Base-by-base conservation (phyloP, 2,329 filamentous ascomycete genomes). In the Cladobotryum mycophilum region DNA sequence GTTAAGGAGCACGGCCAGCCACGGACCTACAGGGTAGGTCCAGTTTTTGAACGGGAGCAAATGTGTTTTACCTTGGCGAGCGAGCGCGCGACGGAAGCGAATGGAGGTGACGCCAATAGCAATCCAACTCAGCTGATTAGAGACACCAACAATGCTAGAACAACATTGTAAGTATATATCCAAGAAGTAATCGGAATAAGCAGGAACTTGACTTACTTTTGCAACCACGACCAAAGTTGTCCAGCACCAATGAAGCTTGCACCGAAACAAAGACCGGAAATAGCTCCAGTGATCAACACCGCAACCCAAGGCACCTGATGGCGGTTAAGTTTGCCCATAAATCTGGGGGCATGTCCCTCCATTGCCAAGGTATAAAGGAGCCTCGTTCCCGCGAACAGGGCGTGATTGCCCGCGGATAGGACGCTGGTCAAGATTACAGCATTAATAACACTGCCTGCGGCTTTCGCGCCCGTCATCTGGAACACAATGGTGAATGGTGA, bases 71-170 rank as follows among this genome's bases (percentile, higher is more conserved):
- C 76, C 76, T 56, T 86, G 83, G 2, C 67, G 61, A 43, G 71
- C 70, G 48, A 86, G 67, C 4, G 72, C 83, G 3, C 71, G 66
- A 22, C 83, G 79, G 70, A 86, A 86, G 22, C 83, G 80, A n/a
- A 86, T 67, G 0, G 80, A 85, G 1, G 82, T 77, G 48, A 85
- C 70, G 6, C 81, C 77, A 52, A 86, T 86, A 50, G 79, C 74
- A 56, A 80, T 76, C 82, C 83, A 86, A 45, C 79, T 80, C 4
- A 86, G 67, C 65, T 85, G 82, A 62, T 85, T 85, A 0, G 81
- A 84, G 0, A 86, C 82, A 11, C 82, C 82, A 49, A 86, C 80
- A 42, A 86, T 41, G 14, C 45, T 45, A 40, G 6, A 38, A 15
- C 3, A 18, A 12, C 8, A 5, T 41, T 37, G 42, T 34, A n/a